Conservation (phyloP, 305 asterid genomes). For the Fraxinus albicans region DNA sequence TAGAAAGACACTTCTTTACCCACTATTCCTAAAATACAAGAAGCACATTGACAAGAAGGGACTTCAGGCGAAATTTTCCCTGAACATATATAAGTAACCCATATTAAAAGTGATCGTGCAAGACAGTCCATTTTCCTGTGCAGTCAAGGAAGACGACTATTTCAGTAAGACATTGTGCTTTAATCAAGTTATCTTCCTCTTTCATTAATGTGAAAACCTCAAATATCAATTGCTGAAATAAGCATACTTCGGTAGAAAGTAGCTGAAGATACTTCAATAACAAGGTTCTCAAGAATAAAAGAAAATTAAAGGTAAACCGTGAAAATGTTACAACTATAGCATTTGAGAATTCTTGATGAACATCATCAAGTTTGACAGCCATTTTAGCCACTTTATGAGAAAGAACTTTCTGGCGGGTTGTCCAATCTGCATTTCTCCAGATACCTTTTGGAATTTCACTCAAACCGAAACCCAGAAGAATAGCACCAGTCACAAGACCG, state of each 20-base stretch:
- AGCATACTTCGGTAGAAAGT: not conserved
- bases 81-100: not conserved
- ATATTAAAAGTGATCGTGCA: not conserved
- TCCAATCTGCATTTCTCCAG: conserved; percentile 77
- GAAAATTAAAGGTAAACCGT: conserved; percentile 3
- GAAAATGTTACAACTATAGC: conserved; percentile 63
- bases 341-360: conserved; percentile 69
- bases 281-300: not conserved
- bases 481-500: conserved; percentile 80
- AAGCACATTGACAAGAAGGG: not conserved
- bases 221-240: not conserved
- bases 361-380: conserved; percentile 76
- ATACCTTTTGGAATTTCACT: conserved; percentile 69
- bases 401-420: conserved; percentile 55
- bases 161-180: not conserved
- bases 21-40: not conserved
- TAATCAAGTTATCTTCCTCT: not conserved
- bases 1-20: not conserved
- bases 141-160: not conserved
- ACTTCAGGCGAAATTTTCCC: not conserved
- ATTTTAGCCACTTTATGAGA: conserved; percentile 71
- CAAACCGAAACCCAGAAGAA: conserved; percentile 78
- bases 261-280: not conserved
- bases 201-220: not conserved
- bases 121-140: not conserved